Evolutionary conservation across 352 stramenopile genomes (phyloP).

Genomic region (Globisporangium lucens): DNA sequence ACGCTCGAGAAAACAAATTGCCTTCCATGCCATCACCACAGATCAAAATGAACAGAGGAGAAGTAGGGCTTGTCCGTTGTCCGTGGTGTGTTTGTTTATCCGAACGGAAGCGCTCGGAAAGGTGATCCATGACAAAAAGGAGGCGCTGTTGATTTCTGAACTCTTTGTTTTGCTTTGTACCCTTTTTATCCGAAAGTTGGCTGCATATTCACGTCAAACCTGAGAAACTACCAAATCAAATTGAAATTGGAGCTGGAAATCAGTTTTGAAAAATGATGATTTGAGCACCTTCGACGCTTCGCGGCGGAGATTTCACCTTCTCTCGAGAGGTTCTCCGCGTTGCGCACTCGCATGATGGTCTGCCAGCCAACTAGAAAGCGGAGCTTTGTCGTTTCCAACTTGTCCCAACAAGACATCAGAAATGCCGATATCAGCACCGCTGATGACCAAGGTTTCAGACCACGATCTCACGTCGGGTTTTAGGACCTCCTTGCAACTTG

Average conservation of each 20-base stretch:
- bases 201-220: not conserved
- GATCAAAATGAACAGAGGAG: not conserved
- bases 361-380: too few species aligned
- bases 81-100: not conserved
- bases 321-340: not conserved
- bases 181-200: not conserved
- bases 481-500: not conserved
- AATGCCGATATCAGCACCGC: not conserved
- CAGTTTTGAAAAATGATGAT: not conserved
- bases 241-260: not conserved
- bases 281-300: not conserved
- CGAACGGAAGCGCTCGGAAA: not conserved
- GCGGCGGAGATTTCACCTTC: too few species aligned
- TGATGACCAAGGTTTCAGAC: not conserved
- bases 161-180: conserved; percentile 1
- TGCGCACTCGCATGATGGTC: too few species aligned
- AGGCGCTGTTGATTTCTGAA: conserved; percentile 3
- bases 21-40: not conserved
- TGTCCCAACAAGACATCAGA: not conserved
- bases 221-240: not conserved
- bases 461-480: not conserved
- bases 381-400: not conserved
- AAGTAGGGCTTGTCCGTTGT: too few species aligned
- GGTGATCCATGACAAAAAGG: not conserved
- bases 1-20: not conserved